Evolutionary conservation across 306 rosid genomes (phyloP), one percentile per base, ranked within the genome.

Genomic region (Neltuma alba): DNA sequence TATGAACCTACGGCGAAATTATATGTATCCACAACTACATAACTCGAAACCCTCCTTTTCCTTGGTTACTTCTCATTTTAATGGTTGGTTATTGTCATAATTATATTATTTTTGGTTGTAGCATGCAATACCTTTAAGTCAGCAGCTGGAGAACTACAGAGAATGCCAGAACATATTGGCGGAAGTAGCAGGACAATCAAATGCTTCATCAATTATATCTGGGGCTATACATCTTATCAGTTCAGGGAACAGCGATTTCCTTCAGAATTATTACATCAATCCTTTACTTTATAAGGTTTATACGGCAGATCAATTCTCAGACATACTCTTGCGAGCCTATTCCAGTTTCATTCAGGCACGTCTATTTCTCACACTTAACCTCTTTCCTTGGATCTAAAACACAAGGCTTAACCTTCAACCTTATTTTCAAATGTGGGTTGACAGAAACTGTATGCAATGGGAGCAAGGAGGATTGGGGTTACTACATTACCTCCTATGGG

Each of bases 381-480:
- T 57, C 54, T 37, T 9, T 40, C 15, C n/a, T n/a, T n/a, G n/a
- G n/a, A 25, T 25, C 18, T 13, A 60, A 60, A 12, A 4, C 9
- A 25, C 16, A 12, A n/a, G 27, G 13, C 60, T 52, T 52, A 12
- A 11, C 27, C 60, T 52, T 2, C 8, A n/a, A 52, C 60, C 27
- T n/a, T 58, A 58, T 25, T 58, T 75, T 65, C 25, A 48, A 82
- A 40, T 75, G 34, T 11, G 7, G 16, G 10, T 20, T 76, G 74
- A 74, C 83, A 93, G 98, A 66, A 76, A 15, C 68, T 93, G 42
- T 88, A 91, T 83, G 86, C 85, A 52, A 15, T 88, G 78, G 94
- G 97, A 78, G 94, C 94, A 58, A 81, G 97, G 87, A 91, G 23
- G 73, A 87, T 91, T 33, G 97, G 94, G 45, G 94, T 93, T 58